Percentiles rank a stretch among this genome's conserved stretches.
Evolutionary conservation across 139 green algal species (phyloP).

Genomic region (Tetradesmus obliquus): DNA sequence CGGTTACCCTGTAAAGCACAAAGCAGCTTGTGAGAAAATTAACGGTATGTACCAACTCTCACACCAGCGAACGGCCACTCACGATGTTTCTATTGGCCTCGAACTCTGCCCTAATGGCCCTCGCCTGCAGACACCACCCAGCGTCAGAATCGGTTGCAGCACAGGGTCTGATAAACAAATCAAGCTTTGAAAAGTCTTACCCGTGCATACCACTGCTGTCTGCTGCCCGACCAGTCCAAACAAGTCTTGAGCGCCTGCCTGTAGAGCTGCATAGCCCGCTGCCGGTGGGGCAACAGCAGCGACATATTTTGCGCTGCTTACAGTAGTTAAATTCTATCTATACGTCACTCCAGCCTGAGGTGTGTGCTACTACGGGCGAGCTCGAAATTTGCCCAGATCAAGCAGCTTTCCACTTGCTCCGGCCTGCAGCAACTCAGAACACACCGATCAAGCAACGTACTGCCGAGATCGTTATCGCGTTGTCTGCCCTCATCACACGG

Average conservation of each 20-base stretch:
- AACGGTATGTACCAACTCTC: neutral
- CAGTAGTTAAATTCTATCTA: neutral
- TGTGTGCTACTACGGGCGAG: neutral
- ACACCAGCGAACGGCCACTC: neutral
- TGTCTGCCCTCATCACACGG: neutral
- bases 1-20: slow-evolving; percentile 13
- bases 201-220: slow-evolving; percentile 46
- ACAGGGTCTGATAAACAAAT: neutral
- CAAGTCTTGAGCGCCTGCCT: slow-evolving; percentile 44
- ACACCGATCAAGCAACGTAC: neutral
- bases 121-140: neutral
- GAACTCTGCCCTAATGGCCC: slow-evolving; percentile 48
- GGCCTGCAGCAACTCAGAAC: neutral
- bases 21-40: neutral
- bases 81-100: slow-evolving; percentile 48
- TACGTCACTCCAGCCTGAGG: neutral
- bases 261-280: slow-evolving; percentile 46
- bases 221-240: slow-evolving; percentile 46
- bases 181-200: neutral
- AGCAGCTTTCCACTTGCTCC: neutral
- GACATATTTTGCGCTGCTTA: slow-evolving; percentile 18
- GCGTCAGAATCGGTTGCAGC: neutral
- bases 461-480: neutral
- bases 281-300: slow-evolving; percentile 15
- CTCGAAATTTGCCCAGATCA: neutral